These are phyloP conservation scores for Apiospora kogelbergensis DNA, from an alignment of 2,329 filamentous ascomycete species.

Conservation along the genomic window DNA sequence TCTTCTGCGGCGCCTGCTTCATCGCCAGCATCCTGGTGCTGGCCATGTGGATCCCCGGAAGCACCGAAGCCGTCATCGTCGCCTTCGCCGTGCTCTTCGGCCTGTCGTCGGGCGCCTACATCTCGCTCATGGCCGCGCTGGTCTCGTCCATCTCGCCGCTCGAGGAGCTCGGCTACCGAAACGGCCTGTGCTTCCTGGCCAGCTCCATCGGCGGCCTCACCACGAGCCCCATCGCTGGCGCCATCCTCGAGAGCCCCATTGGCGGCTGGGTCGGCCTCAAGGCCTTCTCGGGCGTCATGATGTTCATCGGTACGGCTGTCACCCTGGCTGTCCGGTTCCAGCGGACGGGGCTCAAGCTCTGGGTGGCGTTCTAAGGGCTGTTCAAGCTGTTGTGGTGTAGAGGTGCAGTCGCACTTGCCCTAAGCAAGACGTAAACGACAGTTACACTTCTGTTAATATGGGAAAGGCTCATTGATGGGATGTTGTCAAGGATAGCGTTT, in stretches of 20 bases:
- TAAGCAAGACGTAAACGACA: too few species aligned
- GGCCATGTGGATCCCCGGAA: constrained; percentile 31
- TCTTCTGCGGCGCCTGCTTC: constrained; percentile 39
- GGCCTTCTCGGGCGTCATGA: constrained; percentile 13
- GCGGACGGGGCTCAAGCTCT: constrained; percentile 9
- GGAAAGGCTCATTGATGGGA: too few species aligned
- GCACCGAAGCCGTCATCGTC: constrained; percentile 17
- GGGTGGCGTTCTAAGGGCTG: constrained; percentile 15
- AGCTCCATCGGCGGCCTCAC: constrained; percentile 51
- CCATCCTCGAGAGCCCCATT: constrained; percentile 16
- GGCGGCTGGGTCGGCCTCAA: constrained; percentile 13
- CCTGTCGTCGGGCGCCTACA: constrained; percentile 25
- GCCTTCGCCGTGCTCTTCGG: constrained; percentile 24
- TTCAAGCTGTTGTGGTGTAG: too few species aligned
- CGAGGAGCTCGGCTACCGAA: constrained; percentile 51
- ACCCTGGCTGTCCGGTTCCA: not conserved
- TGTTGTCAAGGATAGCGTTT: too few species aligned
- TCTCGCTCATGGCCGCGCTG: constrained; percentile 22
- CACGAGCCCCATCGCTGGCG: constrained; percentile 49
- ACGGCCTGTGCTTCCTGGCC: constrained; percentile 51
- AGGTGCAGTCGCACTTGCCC: too few species aligned
- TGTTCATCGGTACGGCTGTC: constrained; percentile 10
- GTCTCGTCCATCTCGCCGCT: constrained; percentile 48
- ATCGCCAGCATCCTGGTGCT: constrained; percentile 29
- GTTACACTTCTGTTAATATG: too few species aligned